Conservation (phyloP, 805 yeast genomes). For the Teunomyces pallodes region DNA sequence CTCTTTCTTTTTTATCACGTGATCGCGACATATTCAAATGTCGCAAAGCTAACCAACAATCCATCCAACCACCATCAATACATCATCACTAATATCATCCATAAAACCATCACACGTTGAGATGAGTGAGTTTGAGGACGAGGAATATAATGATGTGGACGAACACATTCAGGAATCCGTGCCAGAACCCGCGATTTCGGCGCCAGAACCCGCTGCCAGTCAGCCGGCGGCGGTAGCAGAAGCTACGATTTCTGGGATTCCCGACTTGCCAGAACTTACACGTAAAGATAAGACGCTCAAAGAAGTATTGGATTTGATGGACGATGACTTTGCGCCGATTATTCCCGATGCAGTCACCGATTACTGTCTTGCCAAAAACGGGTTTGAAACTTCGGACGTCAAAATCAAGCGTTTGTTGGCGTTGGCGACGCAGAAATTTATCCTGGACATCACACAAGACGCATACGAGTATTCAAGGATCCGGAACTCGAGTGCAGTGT, state of each 20-base stretch:
- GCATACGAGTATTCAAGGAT: constrained; percentile 95
- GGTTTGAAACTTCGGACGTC: constrained; percentile 75
- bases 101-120: not conserved
- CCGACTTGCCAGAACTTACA: constrained; percentile 64
- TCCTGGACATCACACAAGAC: constrained; percentile 91
- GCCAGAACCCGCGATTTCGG: not conserved
- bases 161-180: constrained; percentile 8
- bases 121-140: constrained; percentile 12
- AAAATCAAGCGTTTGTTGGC: constrained; percentile 79
- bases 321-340: constrained; percentile 77
- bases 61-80: too few relatives aligned
- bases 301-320: constrained; percentile 86
- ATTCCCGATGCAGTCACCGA: constrained; percentile 97
- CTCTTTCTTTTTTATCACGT: too few relatives aligned
- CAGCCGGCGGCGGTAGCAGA: constrained; percentile 1
- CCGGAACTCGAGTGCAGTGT: constrained; percentile 83
- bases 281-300: constrained; percentile 78
- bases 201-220: not conserved
- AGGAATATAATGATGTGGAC: constrained; percentile 22
- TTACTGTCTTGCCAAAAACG: constrained; percentile 81
- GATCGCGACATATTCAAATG: too few relatives aligned
- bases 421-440: constrained; percentile 92
- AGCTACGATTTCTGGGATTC: constrained; percentile 19
- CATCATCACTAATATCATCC: too few relatives aligned
- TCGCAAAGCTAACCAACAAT: too few relatives aligned